Evolutionary conservation across 805 yeast species (phyloP).

Genomic region (Saccharomyces cerevisiae): DNA sequence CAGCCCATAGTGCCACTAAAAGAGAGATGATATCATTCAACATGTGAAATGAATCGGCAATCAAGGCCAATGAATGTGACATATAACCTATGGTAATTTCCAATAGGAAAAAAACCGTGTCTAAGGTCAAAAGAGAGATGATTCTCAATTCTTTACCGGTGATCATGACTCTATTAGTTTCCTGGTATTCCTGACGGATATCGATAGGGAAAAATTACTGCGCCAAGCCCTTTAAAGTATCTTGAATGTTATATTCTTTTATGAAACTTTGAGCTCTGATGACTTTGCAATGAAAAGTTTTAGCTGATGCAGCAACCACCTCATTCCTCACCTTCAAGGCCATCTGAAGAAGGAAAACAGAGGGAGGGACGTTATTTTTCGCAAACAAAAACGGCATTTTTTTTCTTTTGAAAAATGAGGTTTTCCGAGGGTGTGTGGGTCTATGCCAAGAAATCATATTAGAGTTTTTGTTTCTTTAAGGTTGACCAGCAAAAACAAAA

Average conservation of each 20-base stretch:
- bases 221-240: not conserved
- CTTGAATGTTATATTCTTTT: not conserved
- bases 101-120: slow-evolving; percentile 72
- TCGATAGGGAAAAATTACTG: not conserved
- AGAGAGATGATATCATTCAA: slow-evolving; percentile 86
- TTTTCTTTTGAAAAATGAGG: not conserved
- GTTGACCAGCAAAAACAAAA: not conserved
- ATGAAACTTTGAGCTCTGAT: not conserved
- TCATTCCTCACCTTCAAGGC: not conserved
- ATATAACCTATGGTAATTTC: slow-evolving; percentile 84
- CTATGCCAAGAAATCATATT: not conserved
- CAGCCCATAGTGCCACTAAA: slow-evolving; percentile 93
- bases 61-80: slow-evolving; percentile 86
- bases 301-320: not conserved
- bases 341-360: not conserved
- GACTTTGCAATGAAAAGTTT: not conserved
- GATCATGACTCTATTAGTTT: not conserved
- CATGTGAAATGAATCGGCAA: slow-evolving; percentile 98
- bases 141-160: slow-evolving; percentile 61
- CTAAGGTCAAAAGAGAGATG: slow-evolving; percentile 60
- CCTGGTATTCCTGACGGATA: not conserved
- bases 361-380: not conserved
- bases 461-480: not conserved
- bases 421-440: not conserved
- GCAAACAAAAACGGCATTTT: not conserved